Evolutionary conservation across 225 moss, liverwort and hornwort species (phyloP), one percentile per base, ranked within the genome.

Genomic region (Rhytidiadelphus loreus): DNA sequence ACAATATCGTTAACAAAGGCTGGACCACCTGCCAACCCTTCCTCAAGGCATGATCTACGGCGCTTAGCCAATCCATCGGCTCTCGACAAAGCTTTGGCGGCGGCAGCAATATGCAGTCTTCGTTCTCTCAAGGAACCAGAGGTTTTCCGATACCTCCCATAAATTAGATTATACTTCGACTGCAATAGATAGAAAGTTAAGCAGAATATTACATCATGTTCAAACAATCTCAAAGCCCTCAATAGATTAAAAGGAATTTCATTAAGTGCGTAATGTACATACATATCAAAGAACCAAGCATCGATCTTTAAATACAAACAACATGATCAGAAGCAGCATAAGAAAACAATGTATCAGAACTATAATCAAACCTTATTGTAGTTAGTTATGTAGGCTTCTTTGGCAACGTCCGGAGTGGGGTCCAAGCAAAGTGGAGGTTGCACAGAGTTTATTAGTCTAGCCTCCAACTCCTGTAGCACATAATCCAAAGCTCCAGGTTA

Each of bases 361-460:
- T 46, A 64, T 32, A 77, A 88, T 83, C 90, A 77, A 77, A 99
- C 99, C 97, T 96, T 99, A 83, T 97, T 97, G 90, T 95, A 97
- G 86, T 95, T 95, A 65, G 87, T 90, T 46, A 92, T 91, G 81
- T 95, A 95, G 46, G 99, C 97, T 89, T 94, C 94, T 90, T 92
- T 95, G 58, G 99, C 96, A 83, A 97, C 97, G 39, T 94, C 96
- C 78, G 94, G 96, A 89, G 95, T 93, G 80, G 99, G 96, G 87
- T 97, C 95, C 86, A 99, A 96, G 92, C 95, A 96, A 72, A 99
- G 93, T 65, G 95, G 88, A 81, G 96, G 96, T 90, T 95, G 99
- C 44, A 99, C 89, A 55, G 95, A 90, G 70, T 96, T 99, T 85
- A 99, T 92, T 84, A 99, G 94, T 89, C 95, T 97, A 77, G 97